A percentile compares a stretch with the other conserved stretches of the same genome.
Conservation (phyloP, 2,329 filamentous ascomycete genomes). For the Colletotrichum karsti region DNA sequence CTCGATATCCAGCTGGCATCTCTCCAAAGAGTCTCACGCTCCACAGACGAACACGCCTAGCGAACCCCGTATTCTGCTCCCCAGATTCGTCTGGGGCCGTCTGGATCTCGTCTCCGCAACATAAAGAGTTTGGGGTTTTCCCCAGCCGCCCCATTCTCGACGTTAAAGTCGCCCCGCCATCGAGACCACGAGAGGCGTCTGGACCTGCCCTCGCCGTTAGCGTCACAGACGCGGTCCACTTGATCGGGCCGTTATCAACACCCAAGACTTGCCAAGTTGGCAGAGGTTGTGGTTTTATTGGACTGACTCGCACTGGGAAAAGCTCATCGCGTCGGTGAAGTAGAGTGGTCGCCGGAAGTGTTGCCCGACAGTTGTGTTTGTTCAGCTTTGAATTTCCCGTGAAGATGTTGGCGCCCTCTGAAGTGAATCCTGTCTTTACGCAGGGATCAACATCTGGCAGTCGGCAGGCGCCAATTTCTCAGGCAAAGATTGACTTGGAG, state of each 20-base stretch:
- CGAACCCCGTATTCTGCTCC: background rate
- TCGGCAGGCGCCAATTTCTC: too few relatives aligned
- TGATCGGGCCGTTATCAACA: conserved; percentile 13
- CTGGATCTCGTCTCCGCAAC: background rate
- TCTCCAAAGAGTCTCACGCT: too few relatives aligned
- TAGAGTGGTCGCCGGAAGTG: too few relatives aligned
- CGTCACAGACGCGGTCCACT: conserved; percentile 6
- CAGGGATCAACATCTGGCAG: too few relatives aligned
- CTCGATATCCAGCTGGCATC: too few relatives aligned
- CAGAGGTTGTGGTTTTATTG: background rate
- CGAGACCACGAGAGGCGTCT: background rate
- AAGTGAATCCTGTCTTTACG: too few relatives aligned
- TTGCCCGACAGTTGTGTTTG: too few relatives aligned
- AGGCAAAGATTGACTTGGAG: too few relatives aligned
- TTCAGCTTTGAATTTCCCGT: too few relatives aligned
- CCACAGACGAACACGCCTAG: background rate
- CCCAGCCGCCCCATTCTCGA: background rate
- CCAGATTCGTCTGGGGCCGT: background rate
- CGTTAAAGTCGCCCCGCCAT: background rate
- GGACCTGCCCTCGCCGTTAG: background rate
- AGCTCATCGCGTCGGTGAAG: too few relatives aligned
- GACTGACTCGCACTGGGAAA: conserved; percentile 12
- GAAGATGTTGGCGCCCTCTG: too few relatives aligned
- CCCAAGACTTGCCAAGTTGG: background rate
- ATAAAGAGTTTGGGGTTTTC: background rate